Percentiles rank a stretch among this genome's conserved stretches.
These are phyloP conservation scores for Darksidea phi DNA, from an alignment of 495 filamentous ascomycete species.

Conservation along the genomic window DNA sequence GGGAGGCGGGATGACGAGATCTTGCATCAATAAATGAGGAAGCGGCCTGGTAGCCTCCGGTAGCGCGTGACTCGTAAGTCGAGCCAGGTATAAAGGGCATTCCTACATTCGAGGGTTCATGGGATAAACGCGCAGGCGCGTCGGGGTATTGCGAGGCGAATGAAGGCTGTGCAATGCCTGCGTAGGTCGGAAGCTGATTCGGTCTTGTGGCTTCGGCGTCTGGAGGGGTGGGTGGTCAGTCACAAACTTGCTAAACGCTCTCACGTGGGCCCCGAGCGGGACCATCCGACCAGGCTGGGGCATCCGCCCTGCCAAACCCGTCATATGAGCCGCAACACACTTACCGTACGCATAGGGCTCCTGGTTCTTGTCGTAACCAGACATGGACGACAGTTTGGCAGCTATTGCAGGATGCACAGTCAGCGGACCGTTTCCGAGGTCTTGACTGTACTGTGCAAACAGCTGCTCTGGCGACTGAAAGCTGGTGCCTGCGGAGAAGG, in stretches of 20 bases:
- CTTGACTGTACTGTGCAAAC: constrained; percentile 35
- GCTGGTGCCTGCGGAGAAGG: constrained; percentile 31
- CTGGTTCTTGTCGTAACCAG: constrained; percentile 54
- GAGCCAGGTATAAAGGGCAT: constrained; percentile 40
- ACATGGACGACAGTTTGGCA: constrained; percentile 52
- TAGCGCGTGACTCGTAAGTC: constrained; percentile 43
- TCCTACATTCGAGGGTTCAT: constrained; percentile 36
- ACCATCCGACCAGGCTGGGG: constrained; percentile 32
- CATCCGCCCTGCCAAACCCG: constrained; percentile 29
- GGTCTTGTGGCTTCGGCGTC: constrained; percentile 44
- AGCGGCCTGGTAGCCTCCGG: constrained; percentile 53
- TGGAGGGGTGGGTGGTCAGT: constrained; percentile 39
- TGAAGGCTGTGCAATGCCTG: constrained; percentile 40
- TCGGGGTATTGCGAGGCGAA: constrained; percentile 41
- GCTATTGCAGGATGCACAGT: constrained; percentile 24
- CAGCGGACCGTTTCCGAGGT: constrained; percentile 33
- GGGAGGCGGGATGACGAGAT: constrained; percentile 44
- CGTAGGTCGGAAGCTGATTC: constrained; percentile 42
- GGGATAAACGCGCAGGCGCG: constrained; percentile 41
- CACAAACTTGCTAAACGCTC: constrained; percentile 29
- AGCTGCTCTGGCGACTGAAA: constrained; percentile 22
- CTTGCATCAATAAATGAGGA: constrained; percentile 53
- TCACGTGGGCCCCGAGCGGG: constrained; percentile 36
- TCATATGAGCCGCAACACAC: constrained; percentile 40
- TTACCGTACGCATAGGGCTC: constrained; percentile 50